These are phyloP conservation scores for Pleomassaria siparia DNA, from an alignment of 2,329 filamentous ascomycete species.

Conservation along the genomic window DNA sequence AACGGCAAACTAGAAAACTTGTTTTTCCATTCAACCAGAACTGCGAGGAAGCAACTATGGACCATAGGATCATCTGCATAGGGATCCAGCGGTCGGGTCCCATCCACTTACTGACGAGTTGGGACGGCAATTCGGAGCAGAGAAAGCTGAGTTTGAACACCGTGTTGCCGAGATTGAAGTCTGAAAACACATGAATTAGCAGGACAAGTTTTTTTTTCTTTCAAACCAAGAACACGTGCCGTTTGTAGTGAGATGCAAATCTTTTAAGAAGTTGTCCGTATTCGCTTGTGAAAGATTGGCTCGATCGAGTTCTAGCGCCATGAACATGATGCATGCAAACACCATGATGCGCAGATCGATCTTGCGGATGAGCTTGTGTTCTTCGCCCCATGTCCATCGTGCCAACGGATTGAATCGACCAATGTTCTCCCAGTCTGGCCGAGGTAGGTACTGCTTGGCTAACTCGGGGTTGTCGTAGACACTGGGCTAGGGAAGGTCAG, in stretches of 20 bases:
- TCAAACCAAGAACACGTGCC: conserved; percentile 6
- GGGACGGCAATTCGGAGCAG: conserved; percentile 46
- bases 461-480: conserved; percentile 16
- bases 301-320: conserved; percentile 52
- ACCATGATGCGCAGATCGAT: conserved; percentile 39
- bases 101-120: conserved; percentile 45
- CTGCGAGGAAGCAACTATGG: conserved; percentile 60
- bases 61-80: conserved; percentile 45
- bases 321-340: conserved; percentile 52
- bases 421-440: conserved; percentile 25
- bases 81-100: conserved; percentile 46
- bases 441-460: conserved; percentile 36
- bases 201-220: background rate
- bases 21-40: conserved; percentile 58
- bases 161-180: conserved; percentile 33
- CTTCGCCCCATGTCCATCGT: conserved; percentile 29
- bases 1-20: conserved; percentile 41
- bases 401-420: conserved; percentile 22
- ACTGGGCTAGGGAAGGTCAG: conserved; percentile 9
- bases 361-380: conserved; percentile 27
- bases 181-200: conserved; percentile 9
- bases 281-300: conserved; percentile 40
- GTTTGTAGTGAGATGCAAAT: conserved; percentile 22
- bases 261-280: conserved; percentile 27
- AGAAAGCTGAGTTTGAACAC: conserved; percentile 82